A percentile compares a stretch with the other conserved stretches of the same genome.
These are phyloP conservation scores for Leccinum subfulvum DNA, from an alignment of 1,284 basidiomycete species.

Conservation along the genomic window DNA sequence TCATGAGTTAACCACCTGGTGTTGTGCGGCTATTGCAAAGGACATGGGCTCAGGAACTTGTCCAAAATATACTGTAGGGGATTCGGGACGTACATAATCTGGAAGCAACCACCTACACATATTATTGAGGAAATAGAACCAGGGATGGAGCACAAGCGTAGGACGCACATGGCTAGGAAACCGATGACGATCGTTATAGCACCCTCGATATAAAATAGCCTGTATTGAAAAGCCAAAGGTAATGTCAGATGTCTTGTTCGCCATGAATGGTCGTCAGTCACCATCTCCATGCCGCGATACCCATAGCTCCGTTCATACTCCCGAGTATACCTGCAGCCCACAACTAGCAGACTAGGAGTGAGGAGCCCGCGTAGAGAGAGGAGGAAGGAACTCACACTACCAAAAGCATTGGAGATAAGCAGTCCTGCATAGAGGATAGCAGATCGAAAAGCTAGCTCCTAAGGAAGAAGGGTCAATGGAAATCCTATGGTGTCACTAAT, in stretches of 20 bases:
- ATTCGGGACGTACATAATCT: slow-evolving; percentile 31
- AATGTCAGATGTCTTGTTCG: background rate
- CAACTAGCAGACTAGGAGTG: slow-evolving; percentile 8
- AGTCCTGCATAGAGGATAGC: slow-evolving; percentile 68
- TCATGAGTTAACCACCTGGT: slow-evolving; percentile 60
- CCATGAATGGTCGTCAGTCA: slow-evolving; percentile 36
- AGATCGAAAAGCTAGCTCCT: slow-evolving; percentile 68
- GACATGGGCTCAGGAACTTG: slow-evolving; percentile 34
- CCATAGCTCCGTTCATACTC: slow-evolving; percentile 54
- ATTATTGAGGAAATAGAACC: background rate
- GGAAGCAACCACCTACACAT: slow-evolving; percentile 42
- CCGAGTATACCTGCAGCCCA: slow-evolving; percentile 3
- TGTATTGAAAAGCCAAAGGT: slow-evolving; percentile 48
- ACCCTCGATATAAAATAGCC: slow-evolving; percentile 31
- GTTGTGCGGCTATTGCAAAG: slow-evolving; percentile 50
- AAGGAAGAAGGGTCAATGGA: slow-evolving; percentile 40
- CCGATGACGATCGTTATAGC: slow-evolving; percentile 55
- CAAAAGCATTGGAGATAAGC: slow-evolving; percentile 74
- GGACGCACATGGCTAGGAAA: slow-evolving; percentile 50
- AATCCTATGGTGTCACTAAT: slow-evolving; percentile 32
- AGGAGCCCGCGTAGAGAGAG: slow-evolving; percentile 40
- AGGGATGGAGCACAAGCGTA: slow-evolving; percentile 25
- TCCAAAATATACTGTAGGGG: slow-evolving; percentile 18
- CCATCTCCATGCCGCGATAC: slow-evolving; percentile 73
- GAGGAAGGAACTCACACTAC: slow-evolving; percentile 45